These are phyloP conservation scores for Erythrophleum fordii DNA, from an alignment of 306 rosid species.

Conservation along the genomic window DNA sequence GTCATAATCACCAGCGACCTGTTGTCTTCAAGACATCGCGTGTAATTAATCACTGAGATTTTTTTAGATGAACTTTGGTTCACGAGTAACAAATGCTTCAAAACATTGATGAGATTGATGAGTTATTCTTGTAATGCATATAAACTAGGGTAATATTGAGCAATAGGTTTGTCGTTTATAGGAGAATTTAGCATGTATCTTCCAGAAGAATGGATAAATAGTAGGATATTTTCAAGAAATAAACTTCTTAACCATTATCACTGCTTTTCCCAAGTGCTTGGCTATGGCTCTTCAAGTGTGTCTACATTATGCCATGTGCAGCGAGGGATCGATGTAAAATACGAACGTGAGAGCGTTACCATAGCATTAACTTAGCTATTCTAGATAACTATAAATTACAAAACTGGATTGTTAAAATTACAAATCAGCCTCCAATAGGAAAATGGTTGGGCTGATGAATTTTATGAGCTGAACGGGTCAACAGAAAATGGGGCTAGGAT, in stretches of 20 bases:
- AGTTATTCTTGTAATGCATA: background rate
- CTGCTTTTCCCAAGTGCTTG: background rate
- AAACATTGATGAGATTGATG: background rate
- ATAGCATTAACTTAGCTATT: conserved; percentile 32
- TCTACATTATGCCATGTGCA: background rate
- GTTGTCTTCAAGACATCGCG: background rate
- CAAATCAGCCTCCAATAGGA: conserved; percentile 48
- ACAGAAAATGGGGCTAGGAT: conserved; percentile 51
- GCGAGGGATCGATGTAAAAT: background rate
- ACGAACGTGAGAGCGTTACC: background rate
- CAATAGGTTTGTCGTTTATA: too few relatives aligned
- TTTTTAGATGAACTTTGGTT: background rate
- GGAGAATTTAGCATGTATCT: too few relatives aligned
- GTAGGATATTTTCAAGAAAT: background rate
- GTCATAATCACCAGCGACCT: background rate
- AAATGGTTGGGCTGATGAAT: conserved; percentile 55
- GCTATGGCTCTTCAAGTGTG: background rate
- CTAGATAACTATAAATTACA: conserved; percentile 40
- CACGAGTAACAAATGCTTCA: background rate
- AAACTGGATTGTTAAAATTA: conserved; percentile 44
- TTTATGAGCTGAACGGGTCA: conserved; percentile 63
- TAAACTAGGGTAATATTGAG: too few relatives aligned
- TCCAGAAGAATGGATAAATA: background rate
- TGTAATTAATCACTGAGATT: too few relatives aligned
- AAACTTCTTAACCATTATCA: background rate